Evolutionary conservation across 2,329 filamentous ascomycete genomes (phyloP).

Genomic region (Fusarium pininemorale): DNA sequence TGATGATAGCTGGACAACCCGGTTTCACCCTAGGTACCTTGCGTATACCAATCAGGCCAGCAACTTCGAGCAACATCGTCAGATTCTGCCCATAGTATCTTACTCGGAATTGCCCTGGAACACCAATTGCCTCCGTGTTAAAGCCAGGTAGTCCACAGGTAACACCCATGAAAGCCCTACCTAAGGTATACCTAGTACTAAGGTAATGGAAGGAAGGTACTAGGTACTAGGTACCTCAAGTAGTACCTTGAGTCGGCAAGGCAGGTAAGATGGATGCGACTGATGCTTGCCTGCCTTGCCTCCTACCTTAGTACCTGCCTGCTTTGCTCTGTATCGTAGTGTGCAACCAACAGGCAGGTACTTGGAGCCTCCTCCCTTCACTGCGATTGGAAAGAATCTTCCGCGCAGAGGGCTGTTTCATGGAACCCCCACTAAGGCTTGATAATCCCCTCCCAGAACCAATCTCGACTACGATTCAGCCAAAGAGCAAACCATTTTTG

Average conservation of each 20-base stretch:
- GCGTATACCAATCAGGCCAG: neutral
- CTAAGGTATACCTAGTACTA: no score
- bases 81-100: neutral
- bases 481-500: neutral
- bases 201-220: no score
- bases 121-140: neutral
- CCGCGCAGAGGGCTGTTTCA: neutral
- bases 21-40: conserved; percentile 18
- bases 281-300: neutral
- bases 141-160: neutral
- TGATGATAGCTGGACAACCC: neutral
- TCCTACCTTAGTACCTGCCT: neutral
- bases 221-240: no score
- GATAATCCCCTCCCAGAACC: neutral
- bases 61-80: neutral
- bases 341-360: neutral
- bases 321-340: neutral
- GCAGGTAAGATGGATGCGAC: neutral
- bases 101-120: neutral
- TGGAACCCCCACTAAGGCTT: conserved; percentile 10
- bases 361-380: neutral
- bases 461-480: neutral
- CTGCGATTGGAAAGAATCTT: neutral
- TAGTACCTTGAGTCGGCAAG: neutral
- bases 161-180: neutral